Percentiles rank a stretch among this genome's conserved stretches.
Conservation (phyloP, 2,329 filamentous ascomycete genomes). For the Chaetoscypha palmicola region DNA sequence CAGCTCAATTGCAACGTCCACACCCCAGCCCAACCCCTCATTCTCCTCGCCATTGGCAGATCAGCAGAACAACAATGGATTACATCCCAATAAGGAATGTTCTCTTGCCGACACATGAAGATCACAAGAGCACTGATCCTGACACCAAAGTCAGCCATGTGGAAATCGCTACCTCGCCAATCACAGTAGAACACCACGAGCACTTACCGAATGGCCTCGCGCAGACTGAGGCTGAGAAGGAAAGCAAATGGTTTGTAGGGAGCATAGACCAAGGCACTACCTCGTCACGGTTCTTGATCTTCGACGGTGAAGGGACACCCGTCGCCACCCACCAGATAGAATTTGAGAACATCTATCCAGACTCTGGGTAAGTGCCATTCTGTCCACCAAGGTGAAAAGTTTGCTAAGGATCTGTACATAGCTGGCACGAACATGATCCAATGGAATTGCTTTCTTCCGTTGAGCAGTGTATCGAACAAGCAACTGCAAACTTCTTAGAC, state of each 20-base stretch:
- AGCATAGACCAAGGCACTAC: slow-evolving; percentile 90
- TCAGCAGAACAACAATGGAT: not conserved
- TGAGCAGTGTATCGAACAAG: slow-evolving; percentile 67
- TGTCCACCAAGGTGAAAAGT: not conserved
- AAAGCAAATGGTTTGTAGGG: slow-evolving; percentile 63
- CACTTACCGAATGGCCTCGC: slow-evolving; percentile 3
- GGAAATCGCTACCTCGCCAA: not conserved
- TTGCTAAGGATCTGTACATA: slow-evolving; percentile 33
- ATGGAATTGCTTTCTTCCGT: slow-evolving; percentile 67
- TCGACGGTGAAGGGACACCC: slow-evolving; percentile 70
- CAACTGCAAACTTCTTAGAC: slow-evolving; percentile 60
- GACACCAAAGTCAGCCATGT: slow-evolving; percentile 8
- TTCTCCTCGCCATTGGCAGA: not conserved
- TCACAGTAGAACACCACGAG: not conserved
- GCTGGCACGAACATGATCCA: slow-evolving; percentile 82
- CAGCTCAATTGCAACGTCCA: too few relatives aligned
- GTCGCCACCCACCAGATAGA: slow-evolving; percentile 81
- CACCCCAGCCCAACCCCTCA: too few relatives aligned
- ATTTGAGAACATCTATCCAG: slow-evolving; percentile 76
- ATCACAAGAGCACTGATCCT: slow-evolving; percentile 1
- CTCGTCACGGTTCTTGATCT: slow-evolving; percentile 83
- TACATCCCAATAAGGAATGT: not conserved
- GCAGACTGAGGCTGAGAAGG: slow-evolving; percentile 2
- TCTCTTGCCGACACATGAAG: not conserved
- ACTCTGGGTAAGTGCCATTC: slow-evolving; percentile 64